Evolutionary conservation across 2,329 filamentous ascomycete species (phyloP), one percentile per base, ranked within the genome.

Genomic region (Geosmithia flava): DNA sequence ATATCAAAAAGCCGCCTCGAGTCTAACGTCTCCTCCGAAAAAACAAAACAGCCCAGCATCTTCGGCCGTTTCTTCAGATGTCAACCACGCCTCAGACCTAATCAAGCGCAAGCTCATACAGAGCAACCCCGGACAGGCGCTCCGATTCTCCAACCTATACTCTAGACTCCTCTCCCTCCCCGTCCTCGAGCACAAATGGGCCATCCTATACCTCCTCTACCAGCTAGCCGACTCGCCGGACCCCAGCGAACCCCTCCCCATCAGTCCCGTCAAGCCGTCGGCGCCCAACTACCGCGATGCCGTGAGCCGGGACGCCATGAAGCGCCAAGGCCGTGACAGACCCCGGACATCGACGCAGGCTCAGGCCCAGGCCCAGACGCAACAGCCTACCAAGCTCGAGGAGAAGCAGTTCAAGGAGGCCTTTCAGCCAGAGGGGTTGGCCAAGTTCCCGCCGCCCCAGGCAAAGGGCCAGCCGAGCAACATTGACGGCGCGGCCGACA

Each of bases 121-220:
- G 56, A 84, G 83, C 55, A 87, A 88, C 59, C 78, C 78, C 44
- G 85, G 77, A 53, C 85, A 90, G 64, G 88, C 90, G 3, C 74
- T 91, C 19, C 79, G 83, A 52, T 95, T 96, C 66, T 85, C 88
- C 20, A 94, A 95, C 59, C 76, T 98, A 27, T 95, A 96, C 66
- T 88, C 87, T 33, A 79, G 88, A 49, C 76, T 98, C 17, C 73
- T 96, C 23, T 86, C 87, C n/a, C 81, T 96, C 54, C 90, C 90
- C 0, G 90, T 97, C 6, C 75, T 98, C 43, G 85, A 87, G 58
- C 86, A 95, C 65, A 98, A 98, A 75, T 97, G 90, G 89, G 88
- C 86, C 3, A 96, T 98, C 54, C 74, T 98, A 19, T 94, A 94
- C 62, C 80, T 98, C 42, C 77, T 98, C 42, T 85, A 93, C 62